phyloP scores from a whole-genome alignment of 768 basidiomycete species.

The Termitomyces sp. region DNA sequence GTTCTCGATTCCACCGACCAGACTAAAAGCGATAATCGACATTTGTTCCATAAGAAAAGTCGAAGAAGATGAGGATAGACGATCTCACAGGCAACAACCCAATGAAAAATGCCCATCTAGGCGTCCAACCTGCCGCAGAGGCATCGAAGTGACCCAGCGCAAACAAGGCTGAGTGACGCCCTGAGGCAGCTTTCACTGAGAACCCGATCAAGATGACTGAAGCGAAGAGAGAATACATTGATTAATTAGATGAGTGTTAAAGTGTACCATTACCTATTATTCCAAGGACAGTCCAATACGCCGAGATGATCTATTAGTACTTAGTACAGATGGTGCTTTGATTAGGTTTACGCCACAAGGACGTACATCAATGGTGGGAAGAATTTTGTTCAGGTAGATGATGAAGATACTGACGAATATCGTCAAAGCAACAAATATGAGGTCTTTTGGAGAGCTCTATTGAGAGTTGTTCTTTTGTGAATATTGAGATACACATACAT shows the following conservation, averaged over 20 bases:
- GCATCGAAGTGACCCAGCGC: conserved; percentile 58
- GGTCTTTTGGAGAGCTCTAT: conserved; percentile 26
- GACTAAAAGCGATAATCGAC: conserved; percentile 19
- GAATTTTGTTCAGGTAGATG: conserved; percentile 50
- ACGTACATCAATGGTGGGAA: conserved; percentile 48
- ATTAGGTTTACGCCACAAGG: not conserved
- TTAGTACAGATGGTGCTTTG: not conserved
- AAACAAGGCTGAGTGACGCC: conserved; percentile 51
- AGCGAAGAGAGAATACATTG: not conserved
- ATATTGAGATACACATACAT: conserved; percentile 29
- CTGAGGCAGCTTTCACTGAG: conserved; percentile 53
- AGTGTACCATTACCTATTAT: conserved; percentile 41
- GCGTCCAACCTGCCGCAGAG: conserved; percentile 61
- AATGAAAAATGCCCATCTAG: conserved; percentile 69
- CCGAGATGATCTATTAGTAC: conserved; percentile 49
- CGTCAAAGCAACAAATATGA: conserved; percentile 56
- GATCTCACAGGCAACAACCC: conserved; percentile 51
- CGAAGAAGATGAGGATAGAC: not conserved
- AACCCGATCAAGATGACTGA: conserved; percentile 56
- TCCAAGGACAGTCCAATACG: conserved; percentile 61
- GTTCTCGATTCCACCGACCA: conserved; percentile 4
- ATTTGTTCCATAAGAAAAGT: not conserved
- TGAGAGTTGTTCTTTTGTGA: too few relatives aligned
- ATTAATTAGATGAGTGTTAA: not conserved
- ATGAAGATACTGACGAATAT: conserved; percentile 45